These are phyloP conservation scores for Populus hybrid DNA, from an alignment of 441 rosid genomes.

Conservation along the genomic window DNA sequence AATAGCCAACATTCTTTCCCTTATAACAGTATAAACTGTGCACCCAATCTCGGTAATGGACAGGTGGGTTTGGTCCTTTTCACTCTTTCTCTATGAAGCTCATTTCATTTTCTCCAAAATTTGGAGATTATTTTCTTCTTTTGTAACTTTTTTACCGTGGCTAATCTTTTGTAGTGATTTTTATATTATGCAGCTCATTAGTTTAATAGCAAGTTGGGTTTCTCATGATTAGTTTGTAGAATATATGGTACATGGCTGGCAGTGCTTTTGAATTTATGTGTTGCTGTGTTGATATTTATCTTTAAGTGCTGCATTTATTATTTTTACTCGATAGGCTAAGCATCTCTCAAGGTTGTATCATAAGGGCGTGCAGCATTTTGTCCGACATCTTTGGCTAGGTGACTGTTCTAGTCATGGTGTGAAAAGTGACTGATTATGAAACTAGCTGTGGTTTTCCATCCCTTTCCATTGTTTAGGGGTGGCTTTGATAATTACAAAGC, in stretches of 20 bases:
- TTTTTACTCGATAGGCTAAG: not conserved
- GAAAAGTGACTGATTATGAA: not conserved
- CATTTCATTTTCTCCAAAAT: constrained; percentile 1
- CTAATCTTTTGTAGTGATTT: not conserved
- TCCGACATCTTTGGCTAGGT: not conserved
- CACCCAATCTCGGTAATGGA: constrained; percentile 20
- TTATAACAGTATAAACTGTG: constrained; percentile 14
- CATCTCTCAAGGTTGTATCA: not conserved
- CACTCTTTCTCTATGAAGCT: not conserved
- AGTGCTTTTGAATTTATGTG: constrained; percentile 1
- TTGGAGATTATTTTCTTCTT: not conserved
- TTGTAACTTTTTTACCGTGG: not conserved
- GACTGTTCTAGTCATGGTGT: not conserved
- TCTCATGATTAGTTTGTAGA: constrained; percentile 2
- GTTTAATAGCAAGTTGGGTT: constrained; percentile 8
- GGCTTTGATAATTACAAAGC: not conserved
- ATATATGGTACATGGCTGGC: not conserved
- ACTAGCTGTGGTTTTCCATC: not conserved
- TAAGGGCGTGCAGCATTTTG: not conserved
- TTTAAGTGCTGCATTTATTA: not conserved
- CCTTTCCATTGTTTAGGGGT: not conserved
- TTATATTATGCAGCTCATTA: not conserved
- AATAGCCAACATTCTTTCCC: constrained; percentile 28
- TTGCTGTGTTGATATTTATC: not conserved
- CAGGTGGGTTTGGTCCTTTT: constrained; percentile 41